Percentiles rank a stretch among this genome's conserved stretches.
Conservation (phyloP, 306 rosid species). For the Vigna reflexopilosa region DNA sequence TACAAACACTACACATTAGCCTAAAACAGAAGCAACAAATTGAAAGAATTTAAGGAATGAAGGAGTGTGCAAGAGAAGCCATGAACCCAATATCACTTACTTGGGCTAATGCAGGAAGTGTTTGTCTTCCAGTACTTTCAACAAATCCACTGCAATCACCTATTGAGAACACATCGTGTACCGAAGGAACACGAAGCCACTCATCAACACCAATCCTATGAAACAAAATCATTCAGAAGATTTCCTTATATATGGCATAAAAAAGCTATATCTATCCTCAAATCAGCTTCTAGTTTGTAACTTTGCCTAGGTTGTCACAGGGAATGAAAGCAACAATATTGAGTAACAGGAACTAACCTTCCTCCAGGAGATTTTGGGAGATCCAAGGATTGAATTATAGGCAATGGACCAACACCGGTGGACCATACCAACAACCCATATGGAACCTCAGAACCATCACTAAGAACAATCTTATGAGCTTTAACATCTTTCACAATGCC, state of each 20-base stretch:
- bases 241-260: not conserved
- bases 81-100: slow-evolving; percentile 44
- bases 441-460: slow-evolving; percentile 84
- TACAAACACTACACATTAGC: not conserved
- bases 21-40: slow-evolving; percentile 16
- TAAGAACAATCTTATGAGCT: slow-evolving; percentile 68
- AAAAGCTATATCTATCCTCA: not conserved
- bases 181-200: slow-evolving; percentile 76
- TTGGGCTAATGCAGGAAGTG: slow-evolving; percentile 88
- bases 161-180: slow-evolving; percentile 75
- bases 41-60: slow-evolving; percentile 13
- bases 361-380: slow-evolving; percentile 88
- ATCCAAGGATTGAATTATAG: slow-evolving; percentile 63
- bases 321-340: slow-evolving; percentile 25
- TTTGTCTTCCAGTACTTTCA: slow-evolving; percentile 76
- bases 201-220: slow-evolving; percentile 86
- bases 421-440: slow-evolving; percentile 90
- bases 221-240: not conserved
- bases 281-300: slow-evolving; percentile 2
- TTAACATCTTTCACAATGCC: slow-evolving; percentile 82
- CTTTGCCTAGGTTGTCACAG: not conserved
- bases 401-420: slow-evolving; percentile 88
- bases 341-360: slow-evolving; percentile 52
- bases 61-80: not conserved
- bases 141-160: slow-evolving; percentile 90